phyloP scores from a whole-genome alignment of 495 filamentous ascomycete genomes.

The Tuber melanosporum region DNA sequence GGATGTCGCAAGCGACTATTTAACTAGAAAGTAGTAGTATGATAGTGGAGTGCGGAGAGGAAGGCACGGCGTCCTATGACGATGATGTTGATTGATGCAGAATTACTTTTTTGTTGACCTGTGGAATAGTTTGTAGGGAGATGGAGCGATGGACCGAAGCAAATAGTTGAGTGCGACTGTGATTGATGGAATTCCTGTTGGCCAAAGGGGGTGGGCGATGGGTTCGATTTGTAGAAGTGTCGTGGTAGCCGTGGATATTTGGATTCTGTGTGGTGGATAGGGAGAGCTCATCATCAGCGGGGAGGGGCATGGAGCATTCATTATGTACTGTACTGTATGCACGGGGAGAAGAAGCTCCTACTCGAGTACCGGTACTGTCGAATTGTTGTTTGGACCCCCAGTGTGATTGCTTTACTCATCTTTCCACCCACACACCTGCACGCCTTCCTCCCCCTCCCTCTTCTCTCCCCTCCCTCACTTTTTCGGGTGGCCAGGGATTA shows the following conservation, averaged over 20 bases:
- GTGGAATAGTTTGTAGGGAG: constrained; percentile 15
- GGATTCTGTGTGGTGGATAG: neutral
- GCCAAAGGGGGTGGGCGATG: constrained; percentile 14
- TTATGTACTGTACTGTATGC: constrained; percentile 5
- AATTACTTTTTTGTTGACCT: constrained; percentile 30
- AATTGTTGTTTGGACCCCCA: neutral
- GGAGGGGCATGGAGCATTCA: neutral
- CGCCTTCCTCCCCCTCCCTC: neutral
- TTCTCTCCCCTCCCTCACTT: neutral
- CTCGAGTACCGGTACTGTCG: neutral
- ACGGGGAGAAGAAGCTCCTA: neutral
- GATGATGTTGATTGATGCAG: constrained; percentile 21
- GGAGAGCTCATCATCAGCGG: constrained; percentile 1
- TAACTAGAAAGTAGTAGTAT: constrained; percentile 28
- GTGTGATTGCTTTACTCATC: neutral
- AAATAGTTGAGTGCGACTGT: constrained; percentile 15
- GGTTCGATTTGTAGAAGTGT: constrained; percentile 18
- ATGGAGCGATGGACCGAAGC: constrained; percentile 9
- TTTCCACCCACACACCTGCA: neutral
- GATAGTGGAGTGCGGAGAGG: constrained; percentile 18
- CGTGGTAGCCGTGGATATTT: constrained; percentile 5
- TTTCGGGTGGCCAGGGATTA: constrained; percentile 10
- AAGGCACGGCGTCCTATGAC: constrained; percentile 25
- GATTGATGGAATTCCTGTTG: constrained; percentile 8
- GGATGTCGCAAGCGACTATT: constrained; percentile 24